Conservation (phyloP, 139 green algal species). For the Chlorella sp. region DNA sequence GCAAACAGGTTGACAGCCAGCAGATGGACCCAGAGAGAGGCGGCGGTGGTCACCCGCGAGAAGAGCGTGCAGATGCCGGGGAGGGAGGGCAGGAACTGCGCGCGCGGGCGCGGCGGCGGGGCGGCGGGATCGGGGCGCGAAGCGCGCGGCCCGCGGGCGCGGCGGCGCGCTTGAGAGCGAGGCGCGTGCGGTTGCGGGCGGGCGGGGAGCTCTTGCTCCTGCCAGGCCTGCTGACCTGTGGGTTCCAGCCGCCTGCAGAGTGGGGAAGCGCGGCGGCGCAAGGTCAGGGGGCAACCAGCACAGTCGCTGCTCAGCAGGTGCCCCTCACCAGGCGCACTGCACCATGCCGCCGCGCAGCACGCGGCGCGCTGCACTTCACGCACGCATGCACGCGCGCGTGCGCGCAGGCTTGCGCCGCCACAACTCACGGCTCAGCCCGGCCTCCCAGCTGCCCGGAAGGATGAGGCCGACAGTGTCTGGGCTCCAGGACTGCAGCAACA, state of each 20-base stretch:
- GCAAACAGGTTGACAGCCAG: constrained; percentile 73
- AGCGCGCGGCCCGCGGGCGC: too few relatives aligned
- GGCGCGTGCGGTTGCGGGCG: too few relatives aligned
- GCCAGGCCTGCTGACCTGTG: too few relatives aligned
- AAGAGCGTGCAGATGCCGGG: constrained; percentile 67
- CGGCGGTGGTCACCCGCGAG: constrained; percentile 51
- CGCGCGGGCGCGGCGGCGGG: too few relatives aligned
- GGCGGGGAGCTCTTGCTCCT: too few relatives aligned
- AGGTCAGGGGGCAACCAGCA: not conserved
- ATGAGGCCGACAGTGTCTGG: constrained; percentile 73
- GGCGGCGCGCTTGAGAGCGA: too few relatives aligned
- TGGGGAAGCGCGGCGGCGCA: not conserved
- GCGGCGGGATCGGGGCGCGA: too few relatives aligned
- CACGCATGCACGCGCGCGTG: not conserved
- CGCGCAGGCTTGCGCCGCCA: not conserved
- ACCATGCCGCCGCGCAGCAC: not conserved
- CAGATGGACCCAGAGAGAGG: constrained; percentile 70
- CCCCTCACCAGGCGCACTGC: not conserved
- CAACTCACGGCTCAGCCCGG: constrained; percentile 53
- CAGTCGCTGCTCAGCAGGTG: not conserved
- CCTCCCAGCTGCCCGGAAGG: constrained; percentile 64
- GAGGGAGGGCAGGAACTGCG: constrained; percentile 75
- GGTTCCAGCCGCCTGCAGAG: constrained; percentile 59
- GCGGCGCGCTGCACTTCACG: too few relatives aligned
- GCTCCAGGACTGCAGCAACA: constrained; percentile 62